Evolutionary conservation across 495 filamentous ascomycete species (phyloP).

Genomic region (Endocarpon pusillum): DNA sequence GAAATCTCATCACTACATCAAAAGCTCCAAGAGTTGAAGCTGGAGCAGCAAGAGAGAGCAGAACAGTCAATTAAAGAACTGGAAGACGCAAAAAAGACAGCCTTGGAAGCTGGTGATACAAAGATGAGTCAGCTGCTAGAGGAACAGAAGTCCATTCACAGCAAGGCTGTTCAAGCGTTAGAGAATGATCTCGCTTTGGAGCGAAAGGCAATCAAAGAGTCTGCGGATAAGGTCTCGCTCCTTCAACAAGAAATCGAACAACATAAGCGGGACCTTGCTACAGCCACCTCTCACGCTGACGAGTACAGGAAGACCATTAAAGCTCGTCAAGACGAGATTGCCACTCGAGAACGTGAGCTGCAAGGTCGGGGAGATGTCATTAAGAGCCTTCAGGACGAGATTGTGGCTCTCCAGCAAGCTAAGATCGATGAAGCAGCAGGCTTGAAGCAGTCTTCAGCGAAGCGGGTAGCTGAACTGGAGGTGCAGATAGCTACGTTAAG

Average conservation of each 20-base stretch:
- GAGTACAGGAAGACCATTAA: conserved; percentile 6
- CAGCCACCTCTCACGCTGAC: conserved; percentile 2
- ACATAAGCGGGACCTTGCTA: neutral
- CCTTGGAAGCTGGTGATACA: conserved; percentile 20
- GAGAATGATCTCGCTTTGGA: conserved; percentile 17
- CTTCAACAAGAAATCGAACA: neutral
- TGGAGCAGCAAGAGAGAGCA: conserved; percentile 24
- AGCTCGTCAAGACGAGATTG: conserved; percentile 10
- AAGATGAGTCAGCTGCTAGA: conserved; percentile 20
- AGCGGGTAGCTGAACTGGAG: neutral
- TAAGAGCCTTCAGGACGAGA: conserved; percentile 12
- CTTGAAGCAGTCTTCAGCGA: neutral
- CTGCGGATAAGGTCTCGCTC: neutral
- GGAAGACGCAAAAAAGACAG: conserved; percentile 23
- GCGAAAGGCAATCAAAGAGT: neutral
- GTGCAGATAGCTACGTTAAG: neutral
- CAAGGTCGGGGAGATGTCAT: conserved; percentile 10
- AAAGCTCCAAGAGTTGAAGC: conserved; percentile 24
- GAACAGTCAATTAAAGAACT: conserved; percentile 24
- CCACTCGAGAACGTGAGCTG: conserved; percentile 10
- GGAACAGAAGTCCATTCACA: conserved; percentile 23
- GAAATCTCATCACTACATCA: conserved; percentile 20
- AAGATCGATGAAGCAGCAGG: neutral
- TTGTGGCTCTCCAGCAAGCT: conserved; percentile 3
- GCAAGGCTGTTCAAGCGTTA: conserved; percentile 21